These are phyloP conservation scores for Rutstroemia sp. DNA, from an alignment of 2,329 filamentous ascomycete species.

Conservation along the genomic window DNA sequence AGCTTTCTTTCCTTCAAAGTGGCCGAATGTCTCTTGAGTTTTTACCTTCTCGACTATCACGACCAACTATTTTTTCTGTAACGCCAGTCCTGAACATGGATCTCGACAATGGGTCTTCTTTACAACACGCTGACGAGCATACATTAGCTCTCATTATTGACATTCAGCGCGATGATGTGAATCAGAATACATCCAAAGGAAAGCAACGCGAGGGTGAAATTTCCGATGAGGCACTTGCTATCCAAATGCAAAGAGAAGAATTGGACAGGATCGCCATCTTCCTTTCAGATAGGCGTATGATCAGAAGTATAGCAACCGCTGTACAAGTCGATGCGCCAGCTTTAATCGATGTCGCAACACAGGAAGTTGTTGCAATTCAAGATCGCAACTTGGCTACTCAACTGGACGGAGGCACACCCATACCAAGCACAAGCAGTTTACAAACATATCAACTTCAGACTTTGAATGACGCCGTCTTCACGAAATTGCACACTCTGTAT, in stretches of 20 bases:
- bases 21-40: too few species aligned
- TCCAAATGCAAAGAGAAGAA: constrained; percentile 13
- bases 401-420: constrained; percentile 3
- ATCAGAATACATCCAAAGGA: neutral
- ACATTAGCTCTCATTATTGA: constrained; percentile 12
- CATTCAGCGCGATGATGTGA: constrained; percentile 21
- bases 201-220: constrained; percentile 10
- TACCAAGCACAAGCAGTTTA: neutral
- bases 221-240: constrained; percentile 14
- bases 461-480: constrained; percentile 16
- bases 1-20: too few species aligned
- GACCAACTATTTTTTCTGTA: too few species aligned
- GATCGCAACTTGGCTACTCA: constrained; percentile 15
- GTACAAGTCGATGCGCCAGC: constrained; percentile 17
- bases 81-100: too few species aligned
- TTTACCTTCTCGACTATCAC: too few species aligned
- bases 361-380: constrained; percentile 12
- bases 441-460: neutral
- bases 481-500: constrained; percentile 17
- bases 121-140: too few species aligned
- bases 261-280: constrained; percentile 8
- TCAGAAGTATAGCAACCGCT: constrained; percentile 16
- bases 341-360: constrained; percentile 3
- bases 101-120: too few species aligned
- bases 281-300: constrained; percentile 16